Base-by-base conservation (phyloP, 2,329 filamentous ascomycete genomes). In the Apiospora malaysiana region DNA sequence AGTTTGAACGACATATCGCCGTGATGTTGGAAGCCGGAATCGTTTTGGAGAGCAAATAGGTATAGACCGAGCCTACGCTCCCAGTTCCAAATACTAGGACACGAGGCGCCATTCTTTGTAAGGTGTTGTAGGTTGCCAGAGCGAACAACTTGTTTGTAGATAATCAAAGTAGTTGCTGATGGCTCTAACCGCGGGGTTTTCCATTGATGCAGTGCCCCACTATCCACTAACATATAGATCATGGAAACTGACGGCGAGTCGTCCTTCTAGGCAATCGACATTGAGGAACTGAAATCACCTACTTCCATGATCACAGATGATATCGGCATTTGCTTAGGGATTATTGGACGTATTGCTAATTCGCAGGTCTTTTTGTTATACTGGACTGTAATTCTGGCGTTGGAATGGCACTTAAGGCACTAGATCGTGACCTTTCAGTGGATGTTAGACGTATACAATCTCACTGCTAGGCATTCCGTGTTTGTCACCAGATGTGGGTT, bases 11-110 rank as follows among this genome's bases (percentile, higher is more conserved):
- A 72, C 78, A 80, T 59, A 78, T 70, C 6, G 78, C 74, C 7
- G 76, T 77, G 69, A 81, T 75, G 70, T 78, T 75, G 16, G 74
- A 70, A 23, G 75, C 68, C 1, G 73, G 72, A 0, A 77, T 66
- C 5, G 73, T 75, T 8, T 75, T 72, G 0, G 76, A 78, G 27
- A 79, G 71, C 1, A 78, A 47, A 71, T 73, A 78, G 7, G 74
- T 59, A 65, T 80, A 74, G 10, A 77, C 74, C 1, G 74, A 63
- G 40, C 79, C 80, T 40, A 84, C 76, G 74, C 77, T 80, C 68
- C 78, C 81, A 12, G 81, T 76, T 7, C 79, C 82, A 51, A 81
- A 80, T 25, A 81, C 42, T 10, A 80, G 72, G n/a, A 77, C 66
- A 63, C 72, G 75, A 27, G 76, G 72, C 6, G 70, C 65, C 75